Conservation (phyloP, 192 early-diverging fungal species). For the Powellomyces hirtus region DNA sequence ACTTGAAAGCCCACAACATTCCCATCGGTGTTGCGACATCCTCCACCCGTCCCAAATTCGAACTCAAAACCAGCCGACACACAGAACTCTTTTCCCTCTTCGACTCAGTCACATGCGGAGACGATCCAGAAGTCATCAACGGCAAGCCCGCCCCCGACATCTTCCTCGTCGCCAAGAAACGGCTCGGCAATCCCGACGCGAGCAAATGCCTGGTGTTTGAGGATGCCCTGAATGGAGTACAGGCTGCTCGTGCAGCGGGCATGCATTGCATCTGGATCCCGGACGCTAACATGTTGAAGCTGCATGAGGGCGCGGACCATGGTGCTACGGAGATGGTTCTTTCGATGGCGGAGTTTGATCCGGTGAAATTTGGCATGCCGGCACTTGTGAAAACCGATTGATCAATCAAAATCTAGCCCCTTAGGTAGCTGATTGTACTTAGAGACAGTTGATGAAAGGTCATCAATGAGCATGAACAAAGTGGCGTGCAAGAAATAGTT, state of each 20-base stretch:
- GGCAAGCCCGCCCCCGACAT: constrained; percentile 93
- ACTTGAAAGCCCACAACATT: constrained; percentile 68
- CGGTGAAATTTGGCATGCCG: constrained; percentile 44
- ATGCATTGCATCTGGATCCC: constrained; percentile 93
- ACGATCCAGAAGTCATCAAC: constrained; percentile 72
- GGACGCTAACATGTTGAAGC: constrained; percentile 51
- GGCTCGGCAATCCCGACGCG: constrained; percentile 45
- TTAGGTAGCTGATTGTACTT: too few species aligned
- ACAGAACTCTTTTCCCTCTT: constrained; percentile 75
- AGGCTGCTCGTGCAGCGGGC: constrained; percentile 75
- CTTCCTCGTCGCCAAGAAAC: constrained; percentile 71
- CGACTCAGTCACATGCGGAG: constrained; percentile 79
- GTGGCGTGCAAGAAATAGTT: too few species aligned
- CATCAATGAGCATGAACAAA: too few species aligned
- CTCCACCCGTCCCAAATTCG: constrained; percentile 72
- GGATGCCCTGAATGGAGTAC: constrained; percentile 78
- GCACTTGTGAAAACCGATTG: too few species aligned
- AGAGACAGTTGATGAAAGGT: too few species aligned
- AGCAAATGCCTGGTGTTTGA: constrained; percentile 81
- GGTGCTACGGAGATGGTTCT: constrained; percentile 14
- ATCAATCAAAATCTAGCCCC: too few species aligned
- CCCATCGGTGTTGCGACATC: constrained; percentile 83
- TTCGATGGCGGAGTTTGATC: constrained; percentile 44
- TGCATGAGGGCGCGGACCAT: background rate
- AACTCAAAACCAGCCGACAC: constrained; percentile 72